Evolutionary conservation across 129 eudicot species (phyloP).

Genomic region (Escallonia herrerae): DNA sequence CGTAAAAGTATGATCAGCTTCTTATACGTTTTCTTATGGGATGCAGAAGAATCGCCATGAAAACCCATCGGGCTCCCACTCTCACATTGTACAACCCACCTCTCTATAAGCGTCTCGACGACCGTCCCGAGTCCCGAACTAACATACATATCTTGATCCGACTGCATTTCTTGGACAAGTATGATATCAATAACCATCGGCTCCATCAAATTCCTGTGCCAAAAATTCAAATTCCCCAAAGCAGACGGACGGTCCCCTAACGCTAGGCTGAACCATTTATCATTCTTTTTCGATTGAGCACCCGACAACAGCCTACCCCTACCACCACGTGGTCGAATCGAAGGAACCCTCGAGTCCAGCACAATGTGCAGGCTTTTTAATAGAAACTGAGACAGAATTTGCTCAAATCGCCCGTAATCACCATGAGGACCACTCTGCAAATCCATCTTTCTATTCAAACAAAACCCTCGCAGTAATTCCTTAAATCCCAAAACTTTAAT

Average conservation of each 20-base stretch:
- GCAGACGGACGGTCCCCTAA: slow-evolving; percentile 82
- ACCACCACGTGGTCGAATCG: slow-evolving; percentile 39
- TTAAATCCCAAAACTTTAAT: background rate
- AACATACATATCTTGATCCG: slow-evolving; percentile 8
- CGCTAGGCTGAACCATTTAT: slow-evolving; percentile 87
- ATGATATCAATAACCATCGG: slow-evolving; percentile 87
- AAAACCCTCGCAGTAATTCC: slow-evolving; percentile 13
- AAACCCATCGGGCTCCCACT: slow-evolving; percentile 24
- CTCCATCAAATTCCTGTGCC: slow-evolving; percentile 84
- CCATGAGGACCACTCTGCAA: slow-evolving; percentile 36
- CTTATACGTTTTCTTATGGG: slow-evolving; percentile 74
- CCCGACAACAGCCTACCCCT: slow-evolving; percentile 12
- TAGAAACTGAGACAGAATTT: slow-evolving; percentile 79
- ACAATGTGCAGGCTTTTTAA: slow-evolving; percentile 75
- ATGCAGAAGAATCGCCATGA: slow-evolving; percentile 35
- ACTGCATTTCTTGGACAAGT: slow-evolving; percentile 51
- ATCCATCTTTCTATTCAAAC: slow-evolving; percentile 46
- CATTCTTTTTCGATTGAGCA: slow-evolving; percentile 43
- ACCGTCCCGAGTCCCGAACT: slow-evolving; percentile 24
- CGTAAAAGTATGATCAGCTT: slow-evolving; percentile 77
- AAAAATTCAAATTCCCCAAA: slow-evolving; percentile 62
- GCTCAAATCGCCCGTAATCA: slow-evolving; percentile 73
- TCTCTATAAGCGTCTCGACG: slow-evolving; percentile 78
- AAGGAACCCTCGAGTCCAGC: slow-evolving; percentile 84
- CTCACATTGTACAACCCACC: slow-evolving; percentile 91